phyloP scores from a whole-genome alignment of 202 grass and related monocot genomes.

The Saccharum hybrid region DNA sequence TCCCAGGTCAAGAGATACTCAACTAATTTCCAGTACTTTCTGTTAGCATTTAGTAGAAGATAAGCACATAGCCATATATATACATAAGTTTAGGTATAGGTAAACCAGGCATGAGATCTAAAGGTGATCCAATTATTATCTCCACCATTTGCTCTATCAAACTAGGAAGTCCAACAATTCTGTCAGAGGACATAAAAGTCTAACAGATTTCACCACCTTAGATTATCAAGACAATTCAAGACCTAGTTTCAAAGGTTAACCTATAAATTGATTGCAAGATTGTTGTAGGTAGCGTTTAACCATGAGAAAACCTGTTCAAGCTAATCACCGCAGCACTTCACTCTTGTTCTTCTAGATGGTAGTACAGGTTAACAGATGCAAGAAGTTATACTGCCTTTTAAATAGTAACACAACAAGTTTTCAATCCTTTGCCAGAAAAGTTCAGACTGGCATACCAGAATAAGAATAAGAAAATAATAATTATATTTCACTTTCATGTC shows the following conservation, averaged over 20 bases:
- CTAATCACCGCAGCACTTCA: conserved; percentile 22
- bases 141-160: conserved; percentile 29
- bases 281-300: conserved; percentile 28
- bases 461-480: conserved; percentile 48
- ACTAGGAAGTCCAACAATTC: conserved; percentile 35
- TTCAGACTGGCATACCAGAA: conserved; percentile 45
- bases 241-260: conserved; percentile 21
- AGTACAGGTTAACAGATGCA: conserved; percentile 37
- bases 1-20: conserved; percentile 36
- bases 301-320: conserved; percentile 33
- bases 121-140: conserved; percentile 35
- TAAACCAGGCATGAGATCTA: conserved; percentile 31
- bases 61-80: conserved; percentile 18
- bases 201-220: conserved; percentile 32
- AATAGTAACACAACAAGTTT: conserved; percentile 2
- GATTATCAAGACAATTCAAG: conserved; percentile 40
- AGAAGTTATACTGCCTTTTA: conserved; percentile 27
- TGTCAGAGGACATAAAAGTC: conserved; percentile 38
- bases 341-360: conserved; percentile 38
- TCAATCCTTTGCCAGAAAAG: conserved; percentile 35
- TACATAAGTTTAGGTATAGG: conserved; percentile 41
- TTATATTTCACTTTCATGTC: conserved; percentile 52
- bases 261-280: conserved; percentile 33
- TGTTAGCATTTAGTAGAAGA: conserved; percentile 29
- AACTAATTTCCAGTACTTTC: conserved; percentile 32